A percentile compares a stretch with the other conserved stretches of the same genome.
Conservation (phyloP, 1,284 basidiomycete genomes). For the Wolfiporia cocos region DNA sequence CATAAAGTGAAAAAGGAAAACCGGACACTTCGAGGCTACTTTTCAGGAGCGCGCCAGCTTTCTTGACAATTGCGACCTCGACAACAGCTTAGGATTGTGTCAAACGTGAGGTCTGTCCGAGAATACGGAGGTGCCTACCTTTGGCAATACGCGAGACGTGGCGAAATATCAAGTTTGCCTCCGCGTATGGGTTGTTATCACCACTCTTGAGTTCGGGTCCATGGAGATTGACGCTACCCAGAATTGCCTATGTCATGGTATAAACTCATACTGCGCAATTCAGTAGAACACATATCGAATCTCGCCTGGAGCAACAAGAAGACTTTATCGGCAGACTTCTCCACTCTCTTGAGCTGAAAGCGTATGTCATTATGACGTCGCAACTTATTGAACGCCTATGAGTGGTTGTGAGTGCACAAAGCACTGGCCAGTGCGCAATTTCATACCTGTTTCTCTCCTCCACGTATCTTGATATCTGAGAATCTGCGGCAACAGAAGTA, state of each 20-base stretch:
- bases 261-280: background rate
- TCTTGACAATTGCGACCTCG: slow-evolving; percentile 62
- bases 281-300: background rate
- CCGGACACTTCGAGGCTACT: slow-evolving; percentile 66
- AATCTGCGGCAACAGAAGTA: slow-evolving; percentile 35
- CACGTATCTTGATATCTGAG: slow-evolving; percentile 57
- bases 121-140: slow-evolving; percentile 33
- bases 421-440: background rate
- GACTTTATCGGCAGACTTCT: slow-evolving; percentile 63
- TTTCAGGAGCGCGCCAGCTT: slow-evolving; percentile 58
- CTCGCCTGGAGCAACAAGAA: slow-evolving; percentile 67
- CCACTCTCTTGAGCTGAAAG: slow-evolving; percentile 61
- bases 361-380: slow-evolving; percentile 66
- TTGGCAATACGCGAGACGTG: slow-evolving; percentile 62
- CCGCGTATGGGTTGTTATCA: slow-evolving; percentile 67
- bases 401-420: background rate
- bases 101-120: background rate
- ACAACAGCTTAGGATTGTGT: slow-evolving; percentile 44
- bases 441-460: slow-evolving; percentile 62
- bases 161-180: slow-evolving; percentile 60
- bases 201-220: slow-evolving; percentile 56
- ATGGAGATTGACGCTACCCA: slow-evolving; percentile 66
- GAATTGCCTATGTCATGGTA: slow-evolving; percentile 56
- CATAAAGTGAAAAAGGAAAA: background rate
- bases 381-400: slow-evolving; percentile 58